Base-by-base conservation (phyloP, 768 basidiomycete genomes). In the Exsudoporus frostii region DNA sequence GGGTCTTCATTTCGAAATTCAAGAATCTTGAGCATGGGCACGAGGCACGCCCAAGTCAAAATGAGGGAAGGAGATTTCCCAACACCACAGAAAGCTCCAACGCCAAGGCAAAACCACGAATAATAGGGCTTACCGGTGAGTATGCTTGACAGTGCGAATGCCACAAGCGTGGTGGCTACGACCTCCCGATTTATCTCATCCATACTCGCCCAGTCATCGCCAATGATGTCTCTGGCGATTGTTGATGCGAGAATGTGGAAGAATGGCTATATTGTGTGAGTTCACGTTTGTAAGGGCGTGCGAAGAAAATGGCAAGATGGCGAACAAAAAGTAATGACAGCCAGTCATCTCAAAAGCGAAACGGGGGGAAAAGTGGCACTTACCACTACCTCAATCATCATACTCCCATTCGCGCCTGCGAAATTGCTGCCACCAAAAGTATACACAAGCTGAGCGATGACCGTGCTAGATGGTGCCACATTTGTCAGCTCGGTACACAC, bases 381-480 rank as follows among this genome's bases (percentile, higher is more conserved):
- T 67, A 92, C 90, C 59, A 98, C 94, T 11, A 95, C 92, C 72
- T 98, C 96, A 56, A 99, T 98, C 93, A 98, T 97, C 93, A 95
- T 93, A 57, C 90, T 92, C 7, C 90, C 92, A 70, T 92, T 94
- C 2, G 88, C 92, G 45, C 90, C 91, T 9, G 84, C 84, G 68
- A 99, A 97, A 22, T 85, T 86, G 59, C 89, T 93, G 5, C 90
- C 96, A 5, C 93, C 95, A 9, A 86, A 69, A 1, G 89, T 86
- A 69, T 92, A 98, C 0, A 88, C 81, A 22, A 97, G 72, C 65
- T 98, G 96, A 0, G 93, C 76, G 33, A 96, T 67, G 46, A 92
- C 74, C 25, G 91, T 81, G 6, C 85, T 87, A 59, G 17, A 60
- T 42, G 53, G 17, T 5, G 42, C 19, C 15, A 49, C 4, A 30